phyloP scores from a whole-genome alignment of 352 stramenopile species.

The Lagenidium sp. region DNA sequence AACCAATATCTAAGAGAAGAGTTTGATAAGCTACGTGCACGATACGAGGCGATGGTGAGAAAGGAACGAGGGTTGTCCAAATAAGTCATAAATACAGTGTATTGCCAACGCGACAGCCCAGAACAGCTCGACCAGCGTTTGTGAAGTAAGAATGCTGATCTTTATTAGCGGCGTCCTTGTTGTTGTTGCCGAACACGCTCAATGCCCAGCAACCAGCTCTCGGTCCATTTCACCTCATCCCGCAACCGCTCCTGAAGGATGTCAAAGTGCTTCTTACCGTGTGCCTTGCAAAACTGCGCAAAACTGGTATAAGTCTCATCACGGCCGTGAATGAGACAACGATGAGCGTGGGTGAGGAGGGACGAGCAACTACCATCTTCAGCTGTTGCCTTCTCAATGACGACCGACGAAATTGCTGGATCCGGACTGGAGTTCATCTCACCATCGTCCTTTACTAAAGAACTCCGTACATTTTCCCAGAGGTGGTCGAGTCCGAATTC shows the following conservation, averaged over 20 bases:
- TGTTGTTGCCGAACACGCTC: slow-evolving; percentile 13
- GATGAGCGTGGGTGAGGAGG: slow-evolving; percentile 53
- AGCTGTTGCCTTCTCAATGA: slow-evolving; percentile 4
- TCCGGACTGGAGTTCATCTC: slow-evolving; percentile 4
- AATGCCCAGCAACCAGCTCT: slow-evolving; percentile 41
- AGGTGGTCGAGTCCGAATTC: slow-evolving; percentile 22
- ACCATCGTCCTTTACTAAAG: slow-evolving; percentile 12
- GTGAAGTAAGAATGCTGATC: neutral
- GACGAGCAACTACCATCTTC: slow-evolving; percentile 25
- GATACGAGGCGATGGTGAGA: slow-evolving; percentile 36
- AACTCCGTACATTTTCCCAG: slow-evolving; percentile 7
- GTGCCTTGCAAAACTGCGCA: slow-evolving; percentile 12
- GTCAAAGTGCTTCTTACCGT: slow-evolving; percentile 10
- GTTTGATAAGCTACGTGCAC: slow-evolving; percentile 54
- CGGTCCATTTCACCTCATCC: slow-evolving; percentile 46
- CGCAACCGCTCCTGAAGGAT: slow-evolving; percentile 30
- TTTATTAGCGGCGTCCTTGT: neutral
- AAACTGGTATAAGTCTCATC: slow-evolving; percentile 34
- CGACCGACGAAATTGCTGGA: slow-evolving; percentile 5
- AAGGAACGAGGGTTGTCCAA: slow-evolving; percentile 7
- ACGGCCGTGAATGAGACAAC: slow-evolving; percentile 32
- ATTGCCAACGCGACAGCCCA: too few relatives aligned
- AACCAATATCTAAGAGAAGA: slow-evolving; percentile 58
- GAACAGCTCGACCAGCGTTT: too few relatives aligned
- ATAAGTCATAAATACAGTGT: too few relatives aligned